These are phyloP conservation scores for Diaporthe sp. DNA, from an alignment of 2,329 filamentous ascomycete species.

Conservation along the genomic window DNA sequence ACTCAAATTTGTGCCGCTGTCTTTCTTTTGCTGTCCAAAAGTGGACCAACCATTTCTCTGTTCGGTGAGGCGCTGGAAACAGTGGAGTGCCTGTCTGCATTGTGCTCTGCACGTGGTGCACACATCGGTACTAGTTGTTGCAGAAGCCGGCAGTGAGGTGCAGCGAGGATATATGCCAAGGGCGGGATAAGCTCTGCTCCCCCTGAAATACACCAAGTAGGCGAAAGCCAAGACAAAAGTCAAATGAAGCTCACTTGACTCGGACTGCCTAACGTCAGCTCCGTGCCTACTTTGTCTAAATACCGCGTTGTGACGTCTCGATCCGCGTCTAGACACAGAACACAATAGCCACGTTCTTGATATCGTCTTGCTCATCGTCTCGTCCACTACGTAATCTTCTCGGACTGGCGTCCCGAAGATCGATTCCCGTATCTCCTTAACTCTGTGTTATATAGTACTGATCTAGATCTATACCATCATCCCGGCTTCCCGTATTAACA, in stretches of 20 bases:
- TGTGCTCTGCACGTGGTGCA: conserved; percentile 8
- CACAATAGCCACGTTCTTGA: not conserved
- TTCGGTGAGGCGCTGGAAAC: too few species aligned
- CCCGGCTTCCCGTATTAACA: not conserved
- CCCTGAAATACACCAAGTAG: not conserved
- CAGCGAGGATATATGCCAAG: not conserved
- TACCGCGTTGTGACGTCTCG: not conserved
- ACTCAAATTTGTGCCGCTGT: not conserved
- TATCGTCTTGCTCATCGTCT: not conserved
- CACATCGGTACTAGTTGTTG: not conserved
- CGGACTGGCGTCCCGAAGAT: not conserved
- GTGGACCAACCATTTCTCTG: not conserved
- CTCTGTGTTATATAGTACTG: not conserved
- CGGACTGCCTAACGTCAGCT: not conserved
- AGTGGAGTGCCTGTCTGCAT: not conserved
- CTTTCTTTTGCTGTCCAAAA: not conserved
- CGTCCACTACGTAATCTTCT: not conserved
- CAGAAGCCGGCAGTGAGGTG: conserved; percentile 21
- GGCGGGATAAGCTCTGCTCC: not conserved
- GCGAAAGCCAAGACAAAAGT: conserved; percentile 21
- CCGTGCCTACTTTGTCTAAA: not conserved
- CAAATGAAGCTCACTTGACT: conserved; percentile 7
- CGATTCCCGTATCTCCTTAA: not conserved
- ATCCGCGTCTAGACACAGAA: not conserved
- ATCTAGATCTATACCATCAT: not conserved